Percentiles rank a stretch among this genome's conserved stretches.
phyloP scores from a whole-genome alignment of 139 green algal species.

The Zygnema cylindricum region DNA sequence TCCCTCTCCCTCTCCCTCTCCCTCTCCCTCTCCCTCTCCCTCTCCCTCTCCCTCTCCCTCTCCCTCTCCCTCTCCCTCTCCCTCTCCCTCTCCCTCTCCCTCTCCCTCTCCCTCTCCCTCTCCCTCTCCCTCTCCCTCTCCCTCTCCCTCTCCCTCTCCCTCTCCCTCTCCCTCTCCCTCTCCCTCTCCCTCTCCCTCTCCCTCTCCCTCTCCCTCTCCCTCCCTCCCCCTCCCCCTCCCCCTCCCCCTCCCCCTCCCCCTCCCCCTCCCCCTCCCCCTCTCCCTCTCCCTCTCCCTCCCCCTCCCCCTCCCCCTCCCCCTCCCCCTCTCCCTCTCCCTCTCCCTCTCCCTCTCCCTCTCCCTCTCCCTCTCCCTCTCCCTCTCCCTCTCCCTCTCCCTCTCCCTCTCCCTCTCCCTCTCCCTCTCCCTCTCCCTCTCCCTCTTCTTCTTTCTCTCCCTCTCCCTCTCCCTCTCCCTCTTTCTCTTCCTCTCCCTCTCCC shows the following conservation, averaged over 20 bases:
- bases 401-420: constrained; percentile 2
- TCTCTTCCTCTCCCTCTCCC: constrained; percentile 15
- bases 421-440: constrained; percentile 11
- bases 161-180: constrained; percentile 3
- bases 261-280: not conserved
- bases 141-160: not conserved
- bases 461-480: not conserved
- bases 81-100: not conserved
- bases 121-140: not conserved
- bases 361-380: not conserved
- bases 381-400: constrained; percentile 1
- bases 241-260: constrained; percentile 20
- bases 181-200: not conserved
- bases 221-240: not conserved
- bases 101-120: constrained; percentile 3
- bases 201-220: not conserved
- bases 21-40: constrained; percentile 3
- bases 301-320: constrained; percentile 12
- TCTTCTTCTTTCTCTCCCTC: constrained; percentile 23
- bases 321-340: constrained; percentile 11
- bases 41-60: constrained; percentile 8
- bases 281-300: constrained; percentile 15
- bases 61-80: constrained; percentile 1
- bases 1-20: constrained; percentile 7
- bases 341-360: not conserved